Evolutionary conservation across 2,329 filamentous ascomycete genomes (phyloP).

Genomic region (Colletotrichum neosansevieriae): DNA sequence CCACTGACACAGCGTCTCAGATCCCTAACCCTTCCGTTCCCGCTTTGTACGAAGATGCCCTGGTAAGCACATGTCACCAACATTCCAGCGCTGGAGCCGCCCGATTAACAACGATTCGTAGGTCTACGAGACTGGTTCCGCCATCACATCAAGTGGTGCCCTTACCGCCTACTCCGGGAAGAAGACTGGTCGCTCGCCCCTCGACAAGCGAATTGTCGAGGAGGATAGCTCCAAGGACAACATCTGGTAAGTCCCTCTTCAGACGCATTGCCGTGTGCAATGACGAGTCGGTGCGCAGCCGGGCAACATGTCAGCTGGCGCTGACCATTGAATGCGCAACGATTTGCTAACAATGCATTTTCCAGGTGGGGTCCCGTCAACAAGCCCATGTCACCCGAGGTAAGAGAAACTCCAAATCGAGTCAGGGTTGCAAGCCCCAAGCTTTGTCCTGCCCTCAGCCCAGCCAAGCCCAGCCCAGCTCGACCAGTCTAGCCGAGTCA

Average conservation of each 20-base stretch:
- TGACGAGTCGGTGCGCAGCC: conserved; percentile 8
- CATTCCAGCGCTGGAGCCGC: neutral
- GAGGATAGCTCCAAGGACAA: conserved; percentile 90
- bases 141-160: conserved; percentile 95
- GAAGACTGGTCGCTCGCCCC: conserved; percentile 96
- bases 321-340: conserved; percentile 23
- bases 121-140: conserved; percentile 93
- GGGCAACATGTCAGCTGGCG: neutral
- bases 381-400: conserved; percentile 97
- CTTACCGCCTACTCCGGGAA: conserved; percentile 97
- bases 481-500: conserved; percentile 3
- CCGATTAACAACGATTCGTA: conserved; percentile 31
- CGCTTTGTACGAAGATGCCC: conserved; percentile 97
- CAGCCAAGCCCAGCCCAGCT: conserved; percentile 12
- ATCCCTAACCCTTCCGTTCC: conserved; percentile 94
- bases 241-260: conserved; percentile 74
- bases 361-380: conserved; percentile 93
- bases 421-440: conserved; percentile 33
- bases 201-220: conserved; percentile 97
- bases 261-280: neutral
- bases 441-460: conserved; percentile 26
- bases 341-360: conserved; percentile 37
- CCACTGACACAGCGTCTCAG: conserved; percentile 52
- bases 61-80: conserved; percentile 63
- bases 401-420: conserved; percentile 64